A percentile compares a stretch with the other conserved stretches of the same genome.
phyloP scores from a whole-genome alignment of 768 basidiomycete species.

The Leccinum arenicola region DNA sequence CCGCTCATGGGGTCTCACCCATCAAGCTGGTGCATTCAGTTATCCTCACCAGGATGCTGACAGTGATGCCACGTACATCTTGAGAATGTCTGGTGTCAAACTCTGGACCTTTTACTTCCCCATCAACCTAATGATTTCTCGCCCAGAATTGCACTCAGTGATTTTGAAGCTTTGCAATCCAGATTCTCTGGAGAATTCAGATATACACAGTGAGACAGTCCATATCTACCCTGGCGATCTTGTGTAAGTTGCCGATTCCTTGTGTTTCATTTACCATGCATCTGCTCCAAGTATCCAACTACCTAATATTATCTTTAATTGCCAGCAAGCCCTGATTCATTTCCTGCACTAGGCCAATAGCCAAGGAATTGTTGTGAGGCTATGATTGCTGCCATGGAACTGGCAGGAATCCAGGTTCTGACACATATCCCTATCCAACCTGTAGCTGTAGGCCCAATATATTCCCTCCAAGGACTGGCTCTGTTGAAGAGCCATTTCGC shows the following conservation, averaged over 20 bases:
- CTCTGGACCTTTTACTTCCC: constrained; percentile 3
- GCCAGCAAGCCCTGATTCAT: no score
- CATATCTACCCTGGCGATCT: neutral
- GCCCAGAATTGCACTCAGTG: neutral
- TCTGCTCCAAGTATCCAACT: neutral
- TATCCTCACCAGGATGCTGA: constrained; percentile 12
- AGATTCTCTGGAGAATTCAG: neutral
- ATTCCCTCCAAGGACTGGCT: no score
- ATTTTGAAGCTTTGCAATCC: neutral
- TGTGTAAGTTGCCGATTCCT: neutral
- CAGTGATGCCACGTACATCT: neutral
- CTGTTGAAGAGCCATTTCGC: no score
- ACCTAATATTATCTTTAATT: neutral
- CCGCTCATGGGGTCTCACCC: neutral
- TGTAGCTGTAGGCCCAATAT: no score
- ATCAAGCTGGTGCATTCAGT: neutral
- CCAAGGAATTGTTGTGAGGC: no score
- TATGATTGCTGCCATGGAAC: no score
- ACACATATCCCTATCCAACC: no score
- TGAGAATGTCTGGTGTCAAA: constrained; percentile 1
- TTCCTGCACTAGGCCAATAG: no score
- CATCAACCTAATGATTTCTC: neutral
- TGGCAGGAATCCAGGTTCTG: no score
- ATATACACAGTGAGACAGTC: neutral
- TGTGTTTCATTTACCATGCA: neutral